Base-by-base conservation (phyloP, 352 stramenopile genomes). In the Phytopythium kandeliae region DNA sequence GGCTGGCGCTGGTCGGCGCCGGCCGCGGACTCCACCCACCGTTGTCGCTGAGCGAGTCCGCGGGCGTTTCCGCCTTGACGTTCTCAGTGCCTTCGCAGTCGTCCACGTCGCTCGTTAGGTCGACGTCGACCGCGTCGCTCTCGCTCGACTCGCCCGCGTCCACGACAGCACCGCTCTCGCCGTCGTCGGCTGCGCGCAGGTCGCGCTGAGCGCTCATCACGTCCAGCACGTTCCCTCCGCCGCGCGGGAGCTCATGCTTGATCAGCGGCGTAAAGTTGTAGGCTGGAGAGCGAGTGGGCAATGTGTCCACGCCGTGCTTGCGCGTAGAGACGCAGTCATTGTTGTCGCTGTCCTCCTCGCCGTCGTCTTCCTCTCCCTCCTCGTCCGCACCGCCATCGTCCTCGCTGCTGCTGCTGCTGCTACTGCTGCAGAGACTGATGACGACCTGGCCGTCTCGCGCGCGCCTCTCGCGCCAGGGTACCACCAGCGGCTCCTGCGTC, bases 401-500 rank as follows among this genome's bases (percentile, higher is more conserved):
- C 0, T 57, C 54, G 4, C 70, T 61, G 48, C 65, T 65, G 60
- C 69, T 72, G n/a, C n/a, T n/a, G n/a, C n/a, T n/a, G n/a, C n/a
- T n/a, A n/a, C n/a, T n/a, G n/a, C n/a, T n/a, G 53, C 66, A 69
- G 50, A 86, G 72, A 33, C 63, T 78, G 52, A 86, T 79, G 54
- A 76, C 78, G 12, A 84, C 63, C 34, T 72, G 74, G 10, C 76
- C 76, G 62, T 78, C 68, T 36, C 50, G 62, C 48, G 61, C 53
- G 41, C 67, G 79, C 52, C 58, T 71, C 62, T 80, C 70, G 63
- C 66, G 65, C 86, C 86, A 89, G 51, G 48, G 85, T 51, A 93
- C 81, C 34, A 74, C 53, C 34, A 98, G 66, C 57, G 88, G 71
- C 36, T 79, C 60, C 57, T 96, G 75, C 42, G 96, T 69, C 19